Percentiles rank a stretch among this genome's conserved stretches.
Conservation (phyloP, 192 early-diverging fungal genomes). For the Linnemannia elongata region DNA sequence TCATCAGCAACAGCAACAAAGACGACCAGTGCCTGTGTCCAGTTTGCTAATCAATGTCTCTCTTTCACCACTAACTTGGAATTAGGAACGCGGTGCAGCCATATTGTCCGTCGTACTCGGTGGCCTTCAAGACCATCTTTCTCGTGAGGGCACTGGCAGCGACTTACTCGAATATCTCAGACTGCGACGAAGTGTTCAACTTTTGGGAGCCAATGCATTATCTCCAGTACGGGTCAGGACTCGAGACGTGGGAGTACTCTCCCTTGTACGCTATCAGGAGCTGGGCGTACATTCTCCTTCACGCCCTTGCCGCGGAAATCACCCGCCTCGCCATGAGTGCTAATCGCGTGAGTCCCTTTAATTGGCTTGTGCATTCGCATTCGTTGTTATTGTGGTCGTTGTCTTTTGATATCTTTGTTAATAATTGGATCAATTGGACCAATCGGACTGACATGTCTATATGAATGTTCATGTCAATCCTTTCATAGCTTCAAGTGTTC, state of each 20-base stretch:
- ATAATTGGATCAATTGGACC: not conserved
- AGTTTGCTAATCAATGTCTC: not conserved
- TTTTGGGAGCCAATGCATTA: conserved; percentile 98
- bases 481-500: conserved; percentile 77
- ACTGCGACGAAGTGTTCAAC: conserved; percentile 95
- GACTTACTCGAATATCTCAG: conserved; percentile 70
- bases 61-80: not conserved
- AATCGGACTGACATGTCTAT: not conserved
- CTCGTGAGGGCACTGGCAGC: conserved; percentile 68
- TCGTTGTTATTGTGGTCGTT: not conserved
- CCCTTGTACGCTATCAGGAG: conserved; percentile 90
- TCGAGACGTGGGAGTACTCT: conserved; percentile 98
- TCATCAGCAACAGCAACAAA: not conserved
- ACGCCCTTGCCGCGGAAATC: conserved; percentile 64
- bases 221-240: conserved; percentile 83
- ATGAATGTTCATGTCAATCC: not conserved
- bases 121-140: conserved; percentile 68
- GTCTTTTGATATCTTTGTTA: not conserved
- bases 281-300: conserved; percentile 81
- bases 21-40: not conserved
- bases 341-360: conserved; percentile 51
- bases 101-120: conserved; percentile 63
- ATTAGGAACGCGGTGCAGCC: conserved; percentile 27
- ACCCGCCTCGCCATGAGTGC: conserved; percentile 61
- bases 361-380: not conserved